Conservation (phyloP, 2,329 filamentous ascomycete genomes). For the Ophiostoma ulmi region DNA sequence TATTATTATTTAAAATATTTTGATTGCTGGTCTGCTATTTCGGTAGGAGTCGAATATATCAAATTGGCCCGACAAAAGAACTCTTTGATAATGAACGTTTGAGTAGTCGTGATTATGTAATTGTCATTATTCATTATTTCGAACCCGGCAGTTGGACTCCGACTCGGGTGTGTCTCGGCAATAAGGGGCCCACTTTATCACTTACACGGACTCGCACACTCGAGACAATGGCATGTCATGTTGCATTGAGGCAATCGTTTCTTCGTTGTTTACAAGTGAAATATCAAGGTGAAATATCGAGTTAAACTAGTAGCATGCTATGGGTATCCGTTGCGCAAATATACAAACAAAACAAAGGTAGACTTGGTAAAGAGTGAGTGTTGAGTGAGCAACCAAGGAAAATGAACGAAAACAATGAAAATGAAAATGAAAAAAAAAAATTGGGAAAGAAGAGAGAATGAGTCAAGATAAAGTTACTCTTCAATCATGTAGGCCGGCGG, state of each 20-base stretch:
- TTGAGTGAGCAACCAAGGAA: not conserved
- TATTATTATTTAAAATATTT: not conserved
- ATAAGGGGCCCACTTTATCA: constrained; percentile 8
- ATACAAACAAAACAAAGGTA: not conserved
- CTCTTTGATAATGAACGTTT: not conserved
- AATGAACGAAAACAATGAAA: not conserved
- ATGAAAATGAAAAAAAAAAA: not conserved
- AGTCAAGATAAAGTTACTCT: not conserved
- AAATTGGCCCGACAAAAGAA: not conserved
- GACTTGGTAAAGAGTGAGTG: not conserved
- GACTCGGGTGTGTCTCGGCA: not conserved
- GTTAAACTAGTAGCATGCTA: not conserved
- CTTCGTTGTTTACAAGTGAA: not conserved
- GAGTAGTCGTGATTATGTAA: not conserved
- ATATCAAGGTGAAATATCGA: not conserved
- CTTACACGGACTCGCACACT: constrained; percentile 11
- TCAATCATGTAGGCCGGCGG: constrained; percentile 11
- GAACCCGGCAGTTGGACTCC: not conserved
- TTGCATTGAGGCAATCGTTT: not conserved
- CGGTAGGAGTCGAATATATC: constrained; percentile 11
- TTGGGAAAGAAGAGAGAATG: not conserved
- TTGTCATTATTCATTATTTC: not conserved
- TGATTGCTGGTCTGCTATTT: not conserved
- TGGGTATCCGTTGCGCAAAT: not conserved
- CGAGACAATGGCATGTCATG: not conserved